Evolutionary conservation across 139 green algal species (phyloP).

Genomic region (Volvox reticuliferus): DNA sequence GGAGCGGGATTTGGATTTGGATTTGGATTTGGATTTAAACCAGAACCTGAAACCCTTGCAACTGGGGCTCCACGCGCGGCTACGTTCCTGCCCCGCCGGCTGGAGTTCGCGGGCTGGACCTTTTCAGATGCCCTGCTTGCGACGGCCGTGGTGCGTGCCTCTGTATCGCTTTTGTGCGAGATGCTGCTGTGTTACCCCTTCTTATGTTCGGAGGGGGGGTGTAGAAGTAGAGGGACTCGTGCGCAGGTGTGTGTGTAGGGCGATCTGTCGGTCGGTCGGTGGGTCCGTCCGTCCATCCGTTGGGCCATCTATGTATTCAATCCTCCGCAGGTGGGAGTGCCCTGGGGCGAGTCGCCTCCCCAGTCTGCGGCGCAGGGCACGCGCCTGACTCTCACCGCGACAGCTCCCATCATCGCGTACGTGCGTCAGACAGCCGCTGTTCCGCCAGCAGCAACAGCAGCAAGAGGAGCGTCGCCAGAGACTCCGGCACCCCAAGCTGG

Average conservation of each 20-base stretch:
- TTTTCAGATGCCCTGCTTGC: conserved; percentile 18
- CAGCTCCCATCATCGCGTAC: neutral
- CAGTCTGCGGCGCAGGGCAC: neutral
- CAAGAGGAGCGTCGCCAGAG: neutral
- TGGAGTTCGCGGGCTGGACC: neutral
- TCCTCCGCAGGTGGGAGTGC: neutral
- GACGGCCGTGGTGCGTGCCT: neutral
- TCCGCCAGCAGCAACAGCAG: neutral
- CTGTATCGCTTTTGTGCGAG: neutral
- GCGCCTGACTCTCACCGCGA: neutral
- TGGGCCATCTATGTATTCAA: too few relatives aligned
- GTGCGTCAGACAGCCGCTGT: neutral
- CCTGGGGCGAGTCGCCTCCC: neutral
- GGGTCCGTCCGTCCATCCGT: too few relatives aligned
- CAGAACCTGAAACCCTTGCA: neutral
- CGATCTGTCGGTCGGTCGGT: neutral
- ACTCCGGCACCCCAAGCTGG: too few relatives aligned
- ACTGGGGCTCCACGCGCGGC: neutral
- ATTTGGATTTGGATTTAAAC: neutral
- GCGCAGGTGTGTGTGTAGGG: too few relatives aligned
- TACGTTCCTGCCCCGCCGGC: conserved; percentile 1
- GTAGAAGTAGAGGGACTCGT: too few relatives aligned
- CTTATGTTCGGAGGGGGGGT: too few relatives aligned
- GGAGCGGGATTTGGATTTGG: neutral
- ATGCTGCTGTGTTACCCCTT: neutral